Evolutionary conservation across 2,329 filamentous ascomycete species (phyloP), one percentile per base, ranked within the genome.

Genomic region (Leptographium lundbergii): DNA sequence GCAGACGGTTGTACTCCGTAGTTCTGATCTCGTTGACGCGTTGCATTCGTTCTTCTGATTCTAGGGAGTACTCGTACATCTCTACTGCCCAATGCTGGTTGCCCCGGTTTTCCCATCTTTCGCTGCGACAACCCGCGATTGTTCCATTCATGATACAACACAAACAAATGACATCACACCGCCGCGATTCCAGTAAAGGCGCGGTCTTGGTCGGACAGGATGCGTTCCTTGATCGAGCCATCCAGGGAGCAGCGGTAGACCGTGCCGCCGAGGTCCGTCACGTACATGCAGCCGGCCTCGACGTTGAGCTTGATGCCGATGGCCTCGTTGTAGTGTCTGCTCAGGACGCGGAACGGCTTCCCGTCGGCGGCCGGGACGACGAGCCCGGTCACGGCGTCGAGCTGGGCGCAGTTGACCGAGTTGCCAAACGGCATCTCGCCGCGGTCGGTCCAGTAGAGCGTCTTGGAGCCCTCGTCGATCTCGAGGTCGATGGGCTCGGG

Each of bases 361-460:
- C 34, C 54, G 17, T 54, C 19, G 14, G 19, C 52, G 9, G 29
- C 32, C 29, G 52, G 9, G 6, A 24, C 6, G 19, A n/a, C 32
- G 3, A 54, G 32, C 13, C 65, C 62, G 24, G 62, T 63, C 57
- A 19, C 63, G 34, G 45, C 56, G 17, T 63, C 60, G 59, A 57
- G 65, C 29, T 42, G 61, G 1, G 69, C 69, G 6, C 71, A 67
- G 65, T 82, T 81, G 60, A 85, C 62, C 13, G 74, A 75, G 65
- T 81, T 82, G 0, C 81, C 81, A 10, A 68, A 65, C 0, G 81
- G 81, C 1, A 77, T 67, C 62, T 85, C 81, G 4, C 81, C 82
- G 0, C 82, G 72, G 62, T 85, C 82, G 0, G 81, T 83, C 82
- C 81, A 85, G 66, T 81, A 85, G 29, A 85, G 68, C 1, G 66